Evolutionary conservation across 78 protist genomes (phyloP).

Genomic region (Polysphondylium violaceum): DNA sequence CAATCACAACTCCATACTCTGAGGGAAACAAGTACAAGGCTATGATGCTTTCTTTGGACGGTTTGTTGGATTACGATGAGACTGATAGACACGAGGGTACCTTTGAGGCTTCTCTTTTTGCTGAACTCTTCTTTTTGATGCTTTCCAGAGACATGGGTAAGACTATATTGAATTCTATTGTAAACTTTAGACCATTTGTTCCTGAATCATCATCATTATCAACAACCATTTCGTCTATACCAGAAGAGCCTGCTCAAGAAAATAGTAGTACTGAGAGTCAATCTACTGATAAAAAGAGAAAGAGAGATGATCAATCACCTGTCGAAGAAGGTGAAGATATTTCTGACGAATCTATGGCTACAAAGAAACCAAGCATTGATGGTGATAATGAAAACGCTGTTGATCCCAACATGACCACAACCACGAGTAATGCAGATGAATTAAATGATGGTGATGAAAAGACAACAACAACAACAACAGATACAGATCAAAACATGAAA

Average conservation of each 20-base stretch:
- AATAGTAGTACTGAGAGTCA: neutral
- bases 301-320: neutral
- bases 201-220: neutral
- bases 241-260: neutral
- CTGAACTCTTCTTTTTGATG: conserved; percentile 57
- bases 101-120: conserved; percentile 50
- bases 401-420: neutral
- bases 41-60: conserved; percentile 55
- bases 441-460: too few relatives aligned
- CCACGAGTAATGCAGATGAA: too few relatives aligned
- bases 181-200: conserved; percentile 30
- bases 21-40: conserved; percentile 22
- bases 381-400: neutral
- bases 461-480: conserved; percentile 14
- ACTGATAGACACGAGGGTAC: conserved; percentile 61
- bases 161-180: conserved; percentile 8
- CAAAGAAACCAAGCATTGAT: neutral
- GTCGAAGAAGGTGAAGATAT: neutral
- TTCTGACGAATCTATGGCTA: neutral
- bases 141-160: conserved; percentile 44
- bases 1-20: conserved; percentile 29
- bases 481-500: neutral
- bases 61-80: conserved; percentile 62
- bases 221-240: neutral
- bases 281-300: neutral